phyloP scores from a whole-genome alignment of 208 protist species.

The Blastocrithidia nonstop region DNA sequence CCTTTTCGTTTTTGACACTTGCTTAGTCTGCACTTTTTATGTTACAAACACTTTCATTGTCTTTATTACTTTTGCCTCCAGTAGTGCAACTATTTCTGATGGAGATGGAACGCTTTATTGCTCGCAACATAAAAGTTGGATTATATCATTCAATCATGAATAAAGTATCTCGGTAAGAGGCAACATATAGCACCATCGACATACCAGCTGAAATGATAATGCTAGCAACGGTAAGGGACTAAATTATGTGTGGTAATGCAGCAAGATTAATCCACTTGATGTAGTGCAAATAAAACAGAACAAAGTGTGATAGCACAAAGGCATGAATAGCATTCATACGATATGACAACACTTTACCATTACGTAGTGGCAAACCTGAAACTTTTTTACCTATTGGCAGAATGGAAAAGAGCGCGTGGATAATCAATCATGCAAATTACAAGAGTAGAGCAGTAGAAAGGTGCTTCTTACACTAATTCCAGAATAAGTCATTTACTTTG shows the following conservation, averaged over 20 bases:
- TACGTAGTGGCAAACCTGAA: slow-evolving; percentile 33
- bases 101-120: too few species aligned
- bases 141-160: too few species aligned
- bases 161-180: slow-evolving; percentile 49
- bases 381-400: slow-evolving; percentile 48
- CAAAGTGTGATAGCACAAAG: slow-evolving; percentile 37
- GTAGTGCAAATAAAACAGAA: slow-evolving; percentile 28
- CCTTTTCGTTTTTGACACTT: too few species aligned
- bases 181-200: slow-evolving; percentile 43
- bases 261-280: slow-evolving; percentile 21
- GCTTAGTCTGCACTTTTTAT: too few species aligned
- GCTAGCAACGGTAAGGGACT: slow-evolving; percentile 49
- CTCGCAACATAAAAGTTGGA: too few species aligned
- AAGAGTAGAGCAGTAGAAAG: slow-evolving; percentile 31
- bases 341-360: slow-evolving; percentile 48
- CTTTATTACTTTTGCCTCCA: too few species aligned
- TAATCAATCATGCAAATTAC: slow-evolving; percentile 40
- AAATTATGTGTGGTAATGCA: slow-evolving; percentile 34
- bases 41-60: too few species aligned
- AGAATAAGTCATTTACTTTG: too few species aligned
- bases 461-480: too few species aligned
- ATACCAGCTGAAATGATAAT: slow-evolving; percentile 53
- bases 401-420: slow-evolving; percentile 57
- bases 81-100: too few species aligned
- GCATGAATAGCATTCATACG: slow-evolving; percentile 74